These are phyloP conservation scores for Microthlaspi erraticum DNA, from an alignment of 345 rosid genomes.

Conservation along the genomic window DNA sequence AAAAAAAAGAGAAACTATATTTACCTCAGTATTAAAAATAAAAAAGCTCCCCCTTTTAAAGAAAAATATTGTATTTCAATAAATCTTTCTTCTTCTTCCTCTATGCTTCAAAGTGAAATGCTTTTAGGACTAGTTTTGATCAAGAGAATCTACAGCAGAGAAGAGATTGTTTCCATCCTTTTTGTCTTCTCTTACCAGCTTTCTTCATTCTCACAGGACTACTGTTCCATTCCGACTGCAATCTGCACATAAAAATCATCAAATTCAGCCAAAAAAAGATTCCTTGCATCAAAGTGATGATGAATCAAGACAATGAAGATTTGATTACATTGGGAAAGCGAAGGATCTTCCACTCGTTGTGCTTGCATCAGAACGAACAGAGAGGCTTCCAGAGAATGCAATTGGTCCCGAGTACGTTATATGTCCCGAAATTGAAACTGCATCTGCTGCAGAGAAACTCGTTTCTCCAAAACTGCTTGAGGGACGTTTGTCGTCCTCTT, in stretches of 20 bases:
- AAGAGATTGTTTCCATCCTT: conserved; percentile 67
- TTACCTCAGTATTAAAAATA: conserved; percentile 29
- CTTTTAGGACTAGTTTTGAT: conserved; percentile 34
- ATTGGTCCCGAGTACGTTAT: conserved; percentile 72
- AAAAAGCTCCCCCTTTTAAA: not conserved
- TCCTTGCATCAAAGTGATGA: not conserved
- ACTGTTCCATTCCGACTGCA: conserved; percentile 90
- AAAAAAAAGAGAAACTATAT: conserved; percentile 24
- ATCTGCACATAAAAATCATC: conserved; percentile 50
- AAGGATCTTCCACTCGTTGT: conserved; percentile 90
- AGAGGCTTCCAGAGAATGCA: conserved; percentile 71
- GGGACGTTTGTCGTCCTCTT: conserved; percentile 36
- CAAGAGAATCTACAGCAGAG: conserved; percentile 90
- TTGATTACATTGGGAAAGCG: conserved; percentile 76
- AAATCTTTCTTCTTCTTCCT: conserved; percentile 23
- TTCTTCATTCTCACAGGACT: conserved; percentile 92
- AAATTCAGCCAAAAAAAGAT: not conserved
- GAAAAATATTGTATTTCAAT: conserved; percentile 23
- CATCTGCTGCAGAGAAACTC: conserved; percentile 73
- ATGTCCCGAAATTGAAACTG: conserved; percentile 59
- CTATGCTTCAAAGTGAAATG: conserved; percentile 45
- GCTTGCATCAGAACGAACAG: conserved; percentile 91
- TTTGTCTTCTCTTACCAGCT: conserved; percentile 67
- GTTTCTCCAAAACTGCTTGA: conserved; percentile 59
- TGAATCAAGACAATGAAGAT: conserved; percentile 18